These are phyloP conservation scores for Scheffersomyces illinoinensis DNA, from an alignment of 1,139 yeast genomes.

Conservation along the genomic window DNA sequence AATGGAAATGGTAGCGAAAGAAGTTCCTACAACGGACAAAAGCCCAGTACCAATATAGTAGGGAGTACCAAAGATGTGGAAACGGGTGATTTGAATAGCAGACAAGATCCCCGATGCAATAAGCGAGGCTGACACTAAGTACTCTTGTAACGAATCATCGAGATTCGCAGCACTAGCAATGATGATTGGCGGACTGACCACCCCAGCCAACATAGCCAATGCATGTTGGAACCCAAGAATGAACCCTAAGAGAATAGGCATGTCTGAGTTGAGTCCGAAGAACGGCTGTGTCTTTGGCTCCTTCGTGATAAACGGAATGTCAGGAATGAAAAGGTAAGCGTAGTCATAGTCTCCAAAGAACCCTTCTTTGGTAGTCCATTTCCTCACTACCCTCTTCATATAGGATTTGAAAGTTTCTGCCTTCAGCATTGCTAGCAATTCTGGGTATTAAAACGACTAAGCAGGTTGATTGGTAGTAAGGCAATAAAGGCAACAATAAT, in stretches of 20 bases:
- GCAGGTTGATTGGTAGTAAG: neutral
- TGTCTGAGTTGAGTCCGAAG: constrained; percentile 73
- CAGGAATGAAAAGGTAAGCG: constrained; percentile 72
- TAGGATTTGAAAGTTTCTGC: constrained; percentile 11
- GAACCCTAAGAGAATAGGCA: constrained; percentile 76
- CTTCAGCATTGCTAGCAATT: neutral
- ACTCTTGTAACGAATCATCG: constrained; percentile 50
- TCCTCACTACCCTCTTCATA: constrained; percentile 30
- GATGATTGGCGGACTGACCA: constrained; percentile 81
- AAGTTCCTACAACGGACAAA: constrained; percentile 85
- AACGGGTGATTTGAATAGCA: constrained; percentile 74
- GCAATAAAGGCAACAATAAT: neutral
- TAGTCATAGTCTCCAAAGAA: constrained; percentile 83
- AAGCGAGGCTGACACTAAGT: constrained; percentile 75
- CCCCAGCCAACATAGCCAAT: constrained; percentile 88
- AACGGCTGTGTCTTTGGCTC: constrained; percentile 67
- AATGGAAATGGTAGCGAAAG: constrained; percentile 83
- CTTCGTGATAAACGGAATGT: constrained; percentile 62
- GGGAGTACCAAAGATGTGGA: constrained; percentile 70
- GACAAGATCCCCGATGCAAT: constrained; percentile 78
- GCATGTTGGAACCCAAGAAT: constrained; percentile 85
- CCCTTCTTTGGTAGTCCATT: constrained; percentile 72
- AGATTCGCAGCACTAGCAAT: constrained; percentile 65
- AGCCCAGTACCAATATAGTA: constrained; percentile 85
- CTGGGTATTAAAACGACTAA: neutral